Conservation (phyloP, 2,329 filamentous ascomycete genomes). For the Aspergillus eucalypticola region DNA sequence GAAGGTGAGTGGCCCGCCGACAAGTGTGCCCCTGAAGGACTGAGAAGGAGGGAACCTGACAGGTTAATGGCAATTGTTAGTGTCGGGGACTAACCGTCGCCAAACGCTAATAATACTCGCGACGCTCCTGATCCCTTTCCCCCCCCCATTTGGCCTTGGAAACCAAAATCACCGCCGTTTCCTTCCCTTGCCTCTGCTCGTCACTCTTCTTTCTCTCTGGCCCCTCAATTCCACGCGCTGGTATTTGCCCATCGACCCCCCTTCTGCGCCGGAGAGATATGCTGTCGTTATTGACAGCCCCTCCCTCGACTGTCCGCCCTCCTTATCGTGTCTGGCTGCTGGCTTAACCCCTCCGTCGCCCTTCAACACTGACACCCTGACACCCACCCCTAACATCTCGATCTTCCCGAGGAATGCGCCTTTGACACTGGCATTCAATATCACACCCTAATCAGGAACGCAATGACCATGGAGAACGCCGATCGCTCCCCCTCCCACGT, state of each 20-base stretch:
- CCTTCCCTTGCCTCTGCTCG: slow-evolving; percentile 2
- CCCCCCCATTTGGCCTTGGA: slow-evolving; percentile 3
- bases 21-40: slow-evolving; percentile 10
- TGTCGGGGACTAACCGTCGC: slow-evolving; percentile 2
- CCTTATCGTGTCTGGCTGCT: slow-evolving; percentile 16
- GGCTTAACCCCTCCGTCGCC: slow-evolving; percentile 16
- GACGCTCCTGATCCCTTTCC: slow-evolving; percentile 1
- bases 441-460: not conserved
- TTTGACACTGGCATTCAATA: not conserved
- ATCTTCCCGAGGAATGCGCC: slow-evolving; percentile 13
- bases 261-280: slow-evolving; percentile 16
- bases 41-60: slow-evolving; percentile 1
- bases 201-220: not conserved
- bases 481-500: slow-evolving; percentile 25
- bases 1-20: slow-evolving; percentile 7
- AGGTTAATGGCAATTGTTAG: not conserved
- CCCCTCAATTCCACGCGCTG: slow-evolving; percentile 7
- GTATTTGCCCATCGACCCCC: not conserved
- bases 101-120: slow-evolving; percentile 4
- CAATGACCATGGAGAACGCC: slow-evolving; percentile 28
- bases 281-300: slow-evolving; percentile 17
- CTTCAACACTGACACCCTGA: not conserved
- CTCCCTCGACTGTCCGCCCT: slow-evolving; percentile 13
- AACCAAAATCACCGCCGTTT: slow-evolving; percentile 11
- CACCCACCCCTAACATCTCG: slow-evolving; percentile 1